A percentile compares a stretch with the other conserved stretches of the same genome.
phyloP scores from a whole-genome alignment of 805 yeast genomes.

The Lipomyces chichibuensis region DNA sequence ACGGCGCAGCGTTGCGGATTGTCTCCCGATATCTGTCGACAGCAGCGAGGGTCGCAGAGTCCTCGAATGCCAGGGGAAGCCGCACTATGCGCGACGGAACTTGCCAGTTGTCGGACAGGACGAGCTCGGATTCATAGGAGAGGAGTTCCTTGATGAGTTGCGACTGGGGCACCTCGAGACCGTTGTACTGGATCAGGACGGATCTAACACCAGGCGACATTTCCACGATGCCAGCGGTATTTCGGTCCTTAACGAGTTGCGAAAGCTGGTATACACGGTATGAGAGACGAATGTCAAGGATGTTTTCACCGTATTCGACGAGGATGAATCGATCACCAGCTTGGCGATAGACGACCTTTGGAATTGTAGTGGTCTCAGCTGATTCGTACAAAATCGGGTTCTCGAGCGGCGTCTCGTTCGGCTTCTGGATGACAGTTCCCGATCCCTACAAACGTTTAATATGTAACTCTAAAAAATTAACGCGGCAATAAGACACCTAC shows the following conservation, averaged over 20 bases:
- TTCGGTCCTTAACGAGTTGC: slow-evolving; percentile 64
- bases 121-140: slow-evolving; percentile 75
- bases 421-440: slow-evolving; percentile 31
- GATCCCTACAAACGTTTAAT: slow-evolving; percentile 11
- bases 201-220: slow-evolving; percentile 98
- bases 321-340: slow-evolving; percentile 95
- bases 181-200: slow-evolving; percentile 83
- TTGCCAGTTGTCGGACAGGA: slow-evolving; percentile 78
- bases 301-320: slow-evolving; percentile 90
- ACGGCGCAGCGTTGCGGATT: slow-evolving; percentile 88
- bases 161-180: slow-evolving; percentile 61
- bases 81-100: slow-evolving; percentile 80
- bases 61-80: slow-evolving; percentile 97
- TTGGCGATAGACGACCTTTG: slow-evolving; percentile 83
- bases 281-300: slow-evolving; percentile 79
- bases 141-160: slow-evolving; percentile 64
- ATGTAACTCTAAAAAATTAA: neutral
- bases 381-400: slow-evolving; percentile 68
- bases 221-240: slow-evolving; percentile 80
- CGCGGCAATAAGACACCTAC: slow-evolving; percentile 8
- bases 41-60: slow-evolving; percentile 82
- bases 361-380: slow-evolving; percentile 55
- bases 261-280: slow-evolving; percentile 85
- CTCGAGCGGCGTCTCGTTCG: slow-evolving; percentile 46
- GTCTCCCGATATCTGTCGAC: slow-evolving; percentile 92